Evolutionary conservation across 352 stramenopile genomes (phyloP).

Genomic region (Phytophthora citricola): DNA sequence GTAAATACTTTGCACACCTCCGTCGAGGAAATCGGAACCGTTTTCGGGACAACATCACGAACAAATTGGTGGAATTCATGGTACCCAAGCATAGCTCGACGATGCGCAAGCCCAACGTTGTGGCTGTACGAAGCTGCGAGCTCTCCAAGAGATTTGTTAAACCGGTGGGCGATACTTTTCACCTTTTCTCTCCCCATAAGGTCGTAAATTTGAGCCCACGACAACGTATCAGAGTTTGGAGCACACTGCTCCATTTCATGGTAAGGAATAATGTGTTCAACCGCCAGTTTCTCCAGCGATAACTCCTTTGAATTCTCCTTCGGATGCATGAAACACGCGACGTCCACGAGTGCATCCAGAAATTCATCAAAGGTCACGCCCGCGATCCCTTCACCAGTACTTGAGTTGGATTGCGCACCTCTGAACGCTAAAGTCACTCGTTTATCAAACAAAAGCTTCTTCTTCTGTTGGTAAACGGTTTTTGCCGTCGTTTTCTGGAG

Average conservation of each 20-base stretch:
- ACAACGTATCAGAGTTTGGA: conserved; percentile 20
- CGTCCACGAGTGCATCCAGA: conserved; percentile 64
- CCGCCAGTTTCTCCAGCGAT: conserved; percentile 49
- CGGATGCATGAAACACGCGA: conserved; percentile 50
- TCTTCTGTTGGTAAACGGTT: conserved; percentile 28
- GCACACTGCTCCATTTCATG: conserved; percentile 38
- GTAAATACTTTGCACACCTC: conserved; percentile 72
- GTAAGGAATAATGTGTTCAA: conserved; percentile 46
- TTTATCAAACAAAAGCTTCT: conserved; percentile 59
- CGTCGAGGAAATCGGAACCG: conserved; percentile 41
- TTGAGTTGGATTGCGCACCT: conserved; percentile 26
- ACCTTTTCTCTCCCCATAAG: conserved; percentile 39
- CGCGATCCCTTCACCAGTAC: conserved; percentile 21
- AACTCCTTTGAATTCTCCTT: conserved; percentile 40
- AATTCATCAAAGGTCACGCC: conserved; percentile 64
- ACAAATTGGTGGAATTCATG: conserved; percentile 63
- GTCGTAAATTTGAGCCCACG: conserved; percentile 52
- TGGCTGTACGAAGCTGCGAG: conserved; percentile 57
- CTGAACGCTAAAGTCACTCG: conserved; percentile 30
- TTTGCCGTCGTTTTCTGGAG: conserved; percentile 44
- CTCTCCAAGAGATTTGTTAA: conserved; percentile 48
- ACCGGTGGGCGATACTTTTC: conserved; percentile 42
- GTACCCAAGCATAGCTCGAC: conserved; percentile 48
- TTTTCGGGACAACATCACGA: conserved; percentile 54
- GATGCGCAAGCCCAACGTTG: conserved; percentile 39